Base-by-base conservation (phyloP, 2,329 filamentous ascomycete genomes). In the Venturia carpophila region DNA sequence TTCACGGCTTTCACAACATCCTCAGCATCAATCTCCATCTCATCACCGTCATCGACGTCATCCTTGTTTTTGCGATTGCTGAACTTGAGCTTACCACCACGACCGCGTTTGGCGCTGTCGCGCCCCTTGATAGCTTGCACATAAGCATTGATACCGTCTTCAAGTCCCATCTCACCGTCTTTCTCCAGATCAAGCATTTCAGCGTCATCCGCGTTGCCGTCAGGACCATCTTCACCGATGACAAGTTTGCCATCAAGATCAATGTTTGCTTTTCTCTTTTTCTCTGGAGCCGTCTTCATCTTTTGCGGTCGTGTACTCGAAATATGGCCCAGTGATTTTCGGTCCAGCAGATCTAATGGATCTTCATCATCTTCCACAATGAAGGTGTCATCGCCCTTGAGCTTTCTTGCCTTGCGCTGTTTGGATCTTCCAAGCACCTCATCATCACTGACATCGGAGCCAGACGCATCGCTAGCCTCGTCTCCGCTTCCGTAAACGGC, bases 351-450 rank as follows among this genome's bases (percentile, higher is more conserved):
- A 79, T 99, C 94, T 52, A 99, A 87, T 1, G 94, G 94, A 75
- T 97, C 94, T 71, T 96, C 90, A 66, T 95, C 91, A 67, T 95
- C 90, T 79, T 97, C 93, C 67, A 96, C 84, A 70, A 99, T 97
- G 76, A 94, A 99, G 0, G 89, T 85, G 71, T 67, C 65, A 71
- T 83, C 83, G 52, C 83, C 84, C 75, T 68, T 41, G 39, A 41
- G 39, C 39, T 41, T 77, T 72, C 74, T 81, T 79, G 76, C 77
- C 80, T 69, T 77, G 79, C 64, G 70, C 68, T 13, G 67, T 66
- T 42, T 30, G 70, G 76, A 76, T 49, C 73, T 69, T 21, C 78
- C 78, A 4, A 80, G 76, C 69, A 78, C 78, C 63, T 87, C 85
- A 69, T 83, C 84, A 69, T 87, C 85, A 11, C 84, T 85, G 66